These are phyloP conservation scores for Venturia carpophila DNA, from an alignment of 2,329 filamentous ascomycete genomes.

Conservation along the genomic window DNA sequence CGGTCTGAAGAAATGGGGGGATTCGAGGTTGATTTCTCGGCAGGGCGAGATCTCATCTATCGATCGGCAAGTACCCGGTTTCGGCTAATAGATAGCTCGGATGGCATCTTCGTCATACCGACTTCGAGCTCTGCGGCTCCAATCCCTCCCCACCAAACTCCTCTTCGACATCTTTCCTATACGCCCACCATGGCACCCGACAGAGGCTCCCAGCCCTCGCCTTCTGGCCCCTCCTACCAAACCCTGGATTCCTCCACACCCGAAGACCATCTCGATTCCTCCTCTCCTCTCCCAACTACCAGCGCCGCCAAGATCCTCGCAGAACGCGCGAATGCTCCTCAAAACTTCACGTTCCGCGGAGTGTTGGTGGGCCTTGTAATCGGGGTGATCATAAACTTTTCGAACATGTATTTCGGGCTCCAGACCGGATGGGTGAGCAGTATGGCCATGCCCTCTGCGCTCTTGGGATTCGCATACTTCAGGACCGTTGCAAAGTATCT, in stretches of 20 bases:
- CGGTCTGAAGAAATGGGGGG: background rate
- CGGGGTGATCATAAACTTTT: constrained; percentile 86
- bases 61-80: background rate
- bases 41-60: background rate
- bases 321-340: constrained; percentile 37
- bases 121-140: background rate
- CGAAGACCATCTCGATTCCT: background rate
- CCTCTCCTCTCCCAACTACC: background rate
- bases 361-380: constrained; percentile 73
- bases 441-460: constrained; percentile 93
- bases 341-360: constrained; percentile 74
- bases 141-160: background rate
- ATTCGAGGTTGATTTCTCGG: background rate
- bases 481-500: constrained; percentile 66
- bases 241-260: background rate
- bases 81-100: constrained; percentile 1
- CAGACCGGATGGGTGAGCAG: constrained; percentile 79
- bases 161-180: background rate
- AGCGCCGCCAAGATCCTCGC: constrained; percentile 20
- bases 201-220: background rate
- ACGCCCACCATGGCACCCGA: background rate
- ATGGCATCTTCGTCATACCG: background rate
- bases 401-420: constrained; percentile 98
- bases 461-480: constrained; percentile 94
- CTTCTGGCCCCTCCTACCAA: background rate